Conservation (phyloP, 495 filamentous ascomycete species). For the Penicillium alfredii region DNA sequence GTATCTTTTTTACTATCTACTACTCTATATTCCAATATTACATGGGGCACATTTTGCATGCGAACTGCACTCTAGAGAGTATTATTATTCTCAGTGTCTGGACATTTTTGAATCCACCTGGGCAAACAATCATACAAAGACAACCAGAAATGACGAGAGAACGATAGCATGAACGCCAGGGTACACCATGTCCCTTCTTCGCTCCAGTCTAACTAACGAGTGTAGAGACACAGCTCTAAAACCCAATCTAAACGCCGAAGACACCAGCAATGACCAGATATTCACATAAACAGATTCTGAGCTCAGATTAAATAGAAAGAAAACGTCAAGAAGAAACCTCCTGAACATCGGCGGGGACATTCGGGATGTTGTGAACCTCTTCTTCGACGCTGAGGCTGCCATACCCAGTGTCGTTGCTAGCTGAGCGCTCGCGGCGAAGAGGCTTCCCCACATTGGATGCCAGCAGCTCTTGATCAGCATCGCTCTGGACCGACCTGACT, state of each 20-base stretch:
- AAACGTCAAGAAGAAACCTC: slow-evolving; percentile 5
- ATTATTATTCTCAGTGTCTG: too few relatives aligned
- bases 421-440: slow-evolving; percentile 19
- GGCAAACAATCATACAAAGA: neutral
- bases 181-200: too few relatives aligned
- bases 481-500: slow-evolving; percentile 13
- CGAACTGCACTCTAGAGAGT: too few relatives aligned
- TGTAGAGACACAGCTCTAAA: slow-evolving; percentile 9
- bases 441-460: slow-evolving; percentile 7
- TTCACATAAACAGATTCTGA: too few relatives aligned
- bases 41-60: too few relatives aligned
- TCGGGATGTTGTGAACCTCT: slow-evolving; percentile 6
- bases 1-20: too few relatives aligned
- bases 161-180: too few relatives aligned
- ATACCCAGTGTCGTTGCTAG: slow-evolving; percentile 31
- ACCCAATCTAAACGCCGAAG: slow-evolving; percentile 6
- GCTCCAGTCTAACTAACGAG: too few relatives aligned
- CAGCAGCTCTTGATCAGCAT: slow-evolving; percentile 18
- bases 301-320: too few relatives aligned
- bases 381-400: slow-evolving; percentile 28
- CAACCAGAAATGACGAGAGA: neutral
- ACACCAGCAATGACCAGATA: too few relatives aligned
- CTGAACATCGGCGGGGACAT: slow-evolving; percentile 4
- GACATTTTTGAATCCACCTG: neutral
- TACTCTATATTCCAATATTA: too few relatives aligned